A percentile compares a stretch with the other conserved stretches of the same genome.
These are phyloP conservation scores for Pestalotiopsis sp. DNA, from an alignment of 2,329 filamentous ascomycete species.

Conservation along the genomic window DNA sequence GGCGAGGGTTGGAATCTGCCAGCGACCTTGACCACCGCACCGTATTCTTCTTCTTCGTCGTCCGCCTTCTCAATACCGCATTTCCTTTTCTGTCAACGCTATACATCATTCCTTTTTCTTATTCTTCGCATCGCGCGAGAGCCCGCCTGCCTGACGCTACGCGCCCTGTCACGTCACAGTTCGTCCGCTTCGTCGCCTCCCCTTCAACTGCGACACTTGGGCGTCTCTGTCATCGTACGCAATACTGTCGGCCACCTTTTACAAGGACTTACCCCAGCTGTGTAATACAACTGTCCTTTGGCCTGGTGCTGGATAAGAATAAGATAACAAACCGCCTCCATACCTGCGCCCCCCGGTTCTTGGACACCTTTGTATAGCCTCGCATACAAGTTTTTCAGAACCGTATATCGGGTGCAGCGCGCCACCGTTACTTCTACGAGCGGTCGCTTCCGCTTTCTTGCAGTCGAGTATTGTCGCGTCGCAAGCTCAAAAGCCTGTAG, in stretches of 20 bases:
- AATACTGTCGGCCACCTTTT: neutral
- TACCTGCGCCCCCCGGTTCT: neutral
- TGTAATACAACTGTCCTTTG: neutral
- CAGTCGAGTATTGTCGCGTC: slow-evolving; percentile 7
- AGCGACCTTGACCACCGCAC: slow-evolving; percentile 1
- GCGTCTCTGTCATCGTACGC: neutral
- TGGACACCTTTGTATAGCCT: neutral
- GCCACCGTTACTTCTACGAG: neutral
- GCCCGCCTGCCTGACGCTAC: neutral
- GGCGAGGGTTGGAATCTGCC: slow-evolving; percentile 3
- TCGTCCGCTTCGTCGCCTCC: neutral
- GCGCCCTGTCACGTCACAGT: neutral
- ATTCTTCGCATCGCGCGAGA: neutral
- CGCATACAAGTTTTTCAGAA: neutral
- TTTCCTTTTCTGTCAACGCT: slow-evolving; percentile 7
- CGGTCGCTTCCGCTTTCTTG: neutral
- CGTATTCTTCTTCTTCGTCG: neutral
- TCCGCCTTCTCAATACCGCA: neutral
- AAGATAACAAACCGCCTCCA: neutral
- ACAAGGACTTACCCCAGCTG: neutral
- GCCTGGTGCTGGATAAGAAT: neutral
- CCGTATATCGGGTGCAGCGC: neutral
- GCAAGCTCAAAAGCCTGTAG: slow-evolving; percentile 15
- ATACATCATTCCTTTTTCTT: neutral
- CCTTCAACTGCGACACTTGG: neutral